Percentiles rank a stretch among this genome's conserved stretches.
Conservation (phyloP, 805 yeast genomes). For the Peterozyma toletana region DNA sequence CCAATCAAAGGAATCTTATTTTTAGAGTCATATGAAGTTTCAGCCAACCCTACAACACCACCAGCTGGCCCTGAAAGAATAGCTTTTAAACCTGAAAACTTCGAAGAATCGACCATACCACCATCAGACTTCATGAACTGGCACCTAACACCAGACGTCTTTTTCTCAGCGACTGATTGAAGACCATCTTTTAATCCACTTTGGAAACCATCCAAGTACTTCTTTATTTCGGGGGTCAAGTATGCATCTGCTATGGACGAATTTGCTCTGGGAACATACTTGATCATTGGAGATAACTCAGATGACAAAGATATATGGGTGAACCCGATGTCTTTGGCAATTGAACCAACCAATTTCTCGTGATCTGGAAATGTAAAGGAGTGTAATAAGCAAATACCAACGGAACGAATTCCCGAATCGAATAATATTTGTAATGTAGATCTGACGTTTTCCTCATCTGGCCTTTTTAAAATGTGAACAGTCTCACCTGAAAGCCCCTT, state of each 20-base stretch:
- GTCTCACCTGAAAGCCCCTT: constrained; percentile 65
- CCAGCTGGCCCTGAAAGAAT: constrained; percentile 97
- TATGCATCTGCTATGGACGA: constrained; percentile 81
- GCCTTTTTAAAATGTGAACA: constrained; percentile 46
- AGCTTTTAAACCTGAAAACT: constrained; percentile 83
- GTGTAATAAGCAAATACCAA: constrained; percentile 69
- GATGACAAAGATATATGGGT: constrained; percentile 61
- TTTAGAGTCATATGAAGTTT: constrained; percentile 61
- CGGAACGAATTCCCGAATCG: constrained; percentile 53
- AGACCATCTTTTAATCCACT: constrained; percentile 51
- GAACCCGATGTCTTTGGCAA: constrained; percentile 65
- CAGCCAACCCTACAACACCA: constrained; percentile 90
- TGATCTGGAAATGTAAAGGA: constrained; percentile 69
- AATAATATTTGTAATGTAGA: constrained; percentile 35
- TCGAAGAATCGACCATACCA: constrained; percentile 78
- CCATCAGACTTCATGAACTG: constrained; percentile 97
- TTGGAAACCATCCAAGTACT: constrained; percentile 55
- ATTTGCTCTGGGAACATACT: constrained; percentile 66
- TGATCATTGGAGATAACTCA: constrained; percentile 72
- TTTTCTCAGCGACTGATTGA: constrained; percentile 23
- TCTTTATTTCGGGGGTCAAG: constrained; percentile 69
- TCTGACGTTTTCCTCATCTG: constrained; percentile 37
- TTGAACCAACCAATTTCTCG: constrained; percentile 48
- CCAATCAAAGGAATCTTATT: constrained; percentile 63
- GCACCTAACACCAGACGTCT: constrained; percentile 40